phyloP scores from a whole-genome alignment of 2,329 filamentous ascomycete genomes.

The Pseudopithomyces chartarum region DNA sequence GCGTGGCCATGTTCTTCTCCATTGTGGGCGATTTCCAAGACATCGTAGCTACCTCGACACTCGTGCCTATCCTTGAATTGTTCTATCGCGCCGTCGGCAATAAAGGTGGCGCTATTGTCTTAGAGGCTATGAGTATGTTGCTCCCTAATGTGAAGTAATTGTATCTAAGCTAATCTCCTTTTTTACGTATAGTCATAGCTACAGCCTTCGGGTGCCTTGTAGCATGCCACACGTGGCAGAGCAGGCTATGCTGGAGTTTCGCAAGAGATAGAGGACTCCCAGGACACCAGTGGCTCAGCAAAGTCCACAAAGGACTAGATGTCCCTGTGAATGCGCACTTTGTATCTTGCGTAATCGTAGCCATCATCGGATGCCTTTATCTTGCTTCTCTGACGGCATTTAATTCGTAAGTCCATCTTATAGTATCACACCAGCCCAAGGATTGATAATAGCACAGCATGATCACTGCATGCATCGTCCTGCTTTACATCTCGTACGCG shows the following conservation, averaged over 20 bases:
- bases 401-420: constrained; percentile 39
- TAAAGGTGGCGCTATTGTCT: constrained; percentile 52
- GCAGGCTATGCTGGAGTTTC: constrained; percentile 58
- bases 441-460: constrained; percentile 35
- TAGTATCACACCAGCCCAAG: neutral
- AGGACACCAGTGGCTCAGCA: constrained; percentile 46
- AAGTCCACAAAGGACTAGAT: constrained; percentile 48
- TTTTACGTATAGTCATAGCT: constrained; percentile 44
- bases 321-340: constrained; percentile 54
- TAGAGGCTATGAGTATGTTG: constrained; percentile 45
- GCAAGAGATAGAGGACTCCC: constrained; percentile 57
- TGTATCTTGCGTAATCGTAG: constrained; percentile 52
- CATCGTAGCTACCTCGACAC: constrained; percentile 48
- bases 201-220: constrained; percentile 55
- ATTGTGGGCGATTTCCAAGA: constrained; percentile 52
- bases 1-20: constrained; percentile 57
- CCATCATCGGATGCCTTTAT: constrained; percentile 54
- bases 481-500: constrained; percentile 46
- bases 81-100: constrained; percentile 52
- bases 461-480: constrained; percentile 50
- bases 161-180: no score
- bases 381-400: constrained; percentile 48
- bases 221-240: constrained; percentile 57
- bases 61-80: constrained; percentile 55
- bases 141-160: no score